Evolutionary conservation across 257 asterid species (phyloP).

Genomic region (Fraxinus excelsior): DNA sequence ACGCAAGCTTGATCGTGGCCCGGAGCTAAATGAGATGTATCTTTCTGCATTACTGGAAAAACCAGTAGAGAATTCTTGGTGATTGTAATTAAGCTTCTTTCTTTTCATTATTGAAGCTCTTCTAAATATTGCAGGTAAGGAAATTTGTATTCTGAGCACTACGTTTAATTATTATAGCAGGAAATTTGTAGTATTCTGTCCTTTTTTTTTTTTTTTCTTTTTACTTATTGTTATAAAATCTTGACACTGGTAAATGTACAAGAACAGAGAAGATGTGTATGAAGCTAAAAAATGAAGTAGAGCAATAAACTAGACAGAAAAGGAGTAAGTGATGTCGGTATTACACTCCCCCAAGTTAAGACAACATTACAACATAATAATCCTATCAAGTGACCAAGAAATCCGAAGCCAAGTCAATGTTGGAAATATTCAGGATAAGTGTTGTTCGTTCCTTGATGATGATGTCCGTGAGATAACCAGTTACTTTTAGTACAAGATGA

Average conservation of each 20-base stretch:
- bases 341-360: too few species aligned
- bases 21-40: slow-evolving; percentile 63
- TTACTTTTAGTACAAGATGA: too few species aligned
- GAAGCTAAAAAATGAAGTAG: too few species aligned
- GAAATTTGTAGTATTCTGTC: background rate
- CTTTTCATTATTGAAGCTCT: background rate
- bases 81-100: slow-evolving; percentile 16
- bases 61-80: slow-evolving; percentile 64
- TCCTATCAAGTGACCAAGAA: too few species aligned
- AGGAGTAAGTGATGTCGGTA: too few species aligned
- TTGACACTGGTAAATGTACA: background rate
- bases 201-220: background rate
- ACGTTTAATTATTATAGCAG: background rate
- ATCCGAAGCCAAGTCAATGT: too few species aligned
- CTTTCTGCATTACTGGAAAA: slow-evolving; percentile 69
- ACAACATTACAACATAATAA: too few species aligned
- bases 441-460: too few species aligned
- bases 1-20: slow-evolving; percentile 57
- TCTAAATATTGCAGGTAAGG: background rate
- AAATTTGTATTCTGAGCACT: background rate
- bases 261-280: background rate
- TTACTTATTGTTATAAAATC: background rate
- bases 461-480: too few species aligned
- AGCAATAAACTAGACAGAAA: background rate
- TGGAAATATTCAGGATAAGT: too few species aligned